phyloP scores from a whole-genome alignment of 108 stramenopile species.

The Cylindrotheca fusiformis region DNA sequence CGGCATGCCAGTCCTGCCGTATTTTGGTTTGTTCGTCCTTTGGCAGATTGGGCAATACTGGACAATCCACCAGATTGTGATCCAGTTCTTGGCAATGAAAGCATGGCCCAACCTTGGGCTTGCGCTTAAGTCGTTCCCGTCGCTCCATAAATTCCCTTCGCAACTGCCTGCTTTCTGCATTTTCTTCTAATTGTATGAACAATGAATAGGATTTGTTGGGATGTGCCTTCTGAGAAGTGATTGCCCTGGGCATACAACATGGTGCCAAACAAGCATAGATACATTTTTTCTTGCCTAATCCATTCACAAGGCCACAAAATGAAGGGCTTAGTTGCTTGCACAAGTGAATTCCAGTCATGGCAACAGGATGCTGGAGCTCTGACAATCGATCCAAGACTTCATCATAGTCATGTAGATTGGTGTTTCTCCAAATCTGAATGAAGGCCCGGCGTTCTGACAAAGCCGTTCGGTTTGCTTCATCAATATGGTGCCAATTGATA shows the following conservation, averaged over 20 bases:
- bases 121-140: constrained; percentile 28
- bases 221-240: constrained; percentile 27
- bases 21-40: constrained; percentile 26
- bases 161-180: constrained; percentile 1
- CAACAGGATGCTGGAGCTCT: constrained; percentile 31
- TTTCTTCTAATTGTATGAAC: constrained; percentile 15
- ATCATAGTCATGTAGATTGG: constrained; percentile 68
- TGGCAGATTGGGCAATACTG: constrained; percentile 24
- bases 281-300: constrained; percentile 44
- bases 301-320: constrained; percentile 56
- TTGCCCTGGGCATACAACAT: constrained; percentile 65
- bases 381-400: constrained; percentile 45
- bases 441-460: constrained; percentile 25
- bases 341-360: constrained; percentile 67
- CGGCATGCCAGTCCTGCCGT: constrained; percentile 26
- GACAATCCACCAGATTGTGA: constrained; percentile 37
- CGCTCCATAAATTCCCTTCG: constrained; percentile 37
- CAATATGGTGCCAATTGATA: constrained; percentile 69
- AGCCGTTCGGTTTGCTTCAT: constrained; percentile 36
- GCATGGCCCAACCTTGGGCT: constrained; percentile 38
- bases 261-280: constrained; percentile 60
- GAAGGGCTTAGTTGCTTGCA: constrained; percentile 66
- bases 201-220: constrained; percentile 11
- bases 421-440: constrained; percentile 52
- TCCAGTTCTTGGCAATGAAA: constrained; percentile 42